phyloP scores from a whole-genome alignment of 768 basidiomycete species.

The Mycena venus region DNA sequence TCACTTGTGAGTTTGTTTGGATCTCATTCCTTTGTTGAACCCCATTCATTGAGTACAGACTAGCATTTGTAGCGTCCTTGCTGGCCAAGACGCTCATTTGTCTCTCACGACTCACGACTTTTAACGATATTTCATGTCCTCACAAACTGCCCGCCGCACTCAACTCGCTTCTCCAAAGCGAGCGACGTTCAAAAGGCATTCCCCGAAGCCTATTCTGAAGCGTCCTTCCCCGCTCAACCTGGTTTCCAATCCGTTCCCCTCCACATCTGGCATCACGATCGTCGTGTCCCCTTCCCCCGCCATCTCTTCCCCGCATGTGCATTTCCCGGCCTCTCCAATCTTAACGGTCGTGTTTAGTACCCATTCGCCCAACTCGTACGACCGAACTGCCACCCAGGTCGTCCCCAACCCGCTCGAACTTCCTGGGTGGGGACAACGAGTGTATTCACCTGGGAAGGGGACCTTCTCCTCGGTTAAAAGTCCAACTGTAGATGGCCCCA shows the following conservation, averaged over 20 bases:
- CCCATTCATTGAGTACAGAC: background rate
- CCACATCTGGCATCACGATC: constrained; percentile 48
- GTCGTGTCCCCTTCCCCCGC: constrained; percentile 49
- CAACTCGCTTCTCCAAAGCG: constrained; percentile 49
- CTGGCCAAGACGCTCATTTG: constrained; percentile 62
- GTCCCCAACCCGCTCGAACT: constrained; percentile 68
- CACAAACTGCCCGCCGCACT: constrained; percentile 52
- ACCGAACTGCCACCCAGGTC: constrained; percentile 73
- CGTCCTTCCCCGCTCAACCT: constrained; percentile 53
- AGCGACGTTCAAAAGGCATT: constrained; percentile 37
- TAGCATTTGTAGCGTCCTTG: constrained; percentile 48
- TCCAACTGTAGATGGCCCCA: constrained; percentile 10
- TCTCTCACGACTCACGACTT: constrained; percentile 33
- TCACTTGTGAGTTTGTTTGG: background rate
- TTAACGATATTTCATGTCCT: constrained; percentile 49
- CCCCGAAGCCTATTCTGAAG: constrained; percentile 56
- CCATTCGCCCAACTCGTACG: constrained; percentile 71
- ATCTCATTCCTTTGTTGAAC: background rate
- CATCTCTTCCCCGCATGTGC: constrained; percentile 65
- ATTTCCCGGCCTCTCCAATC: constrained; percentile 74
- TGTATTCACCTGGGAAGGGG: constrained; percentile 46
- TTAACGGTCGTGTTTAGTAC: constrained; percentile 69
- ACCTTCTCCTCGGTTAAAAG: constrained; percentile 20
- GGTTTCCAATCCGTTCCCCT: constrained; percentile 48
- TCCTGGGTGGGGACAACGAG: constrained; percentile 68